phyloP scores from a whole-genome alignment of 352 stramenopile species.

The Phytopythium vexans region DNA sequence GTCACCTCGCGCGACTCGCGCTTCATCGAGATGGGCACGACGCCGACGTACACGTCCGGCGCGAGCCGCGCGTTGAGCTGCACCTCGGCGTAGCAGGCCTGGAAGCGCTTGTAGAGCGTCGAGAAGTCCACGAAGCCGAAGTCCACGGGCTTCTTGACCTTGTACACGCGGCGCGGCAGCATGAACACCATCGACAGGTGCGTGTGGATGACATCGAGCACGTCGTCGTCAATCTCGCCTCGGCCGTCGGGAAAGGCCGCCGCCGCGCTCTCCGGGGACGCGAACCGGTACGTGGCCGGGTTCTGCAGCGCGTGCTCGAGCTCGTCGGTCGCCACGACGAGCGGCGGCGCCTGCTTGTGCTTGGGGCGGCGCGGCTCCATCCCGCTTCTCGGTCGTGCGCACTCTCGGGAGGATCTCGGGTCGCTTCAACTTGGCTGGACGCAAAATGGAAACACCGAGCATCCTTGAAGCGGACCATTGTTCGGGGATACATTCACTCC shows the following conservation, averaged over 20 bases:
- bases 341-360: slow-evolving; percentile 57
- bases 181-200: slow-evolving; percentile 77
- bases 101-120: slow-evolving; percentile 69
- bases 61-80: slow-evolving; percentile 71
- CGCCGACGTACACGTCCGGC: slow-evolving; percentile 58
- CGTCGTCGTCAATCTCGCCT: neutral
- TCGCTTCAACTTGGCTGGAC: slow-evolving; percentile 4
- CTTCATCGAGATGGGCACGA: slow-evolving; percentile 68
- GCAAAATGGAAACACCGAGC: too few species aligned
- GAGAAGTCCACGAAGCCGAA: slow-evolving; percentile 76
- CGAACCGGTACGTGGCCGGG: slow-evolving; percentile 29
- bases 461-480: too few species aligned
- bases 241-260: slow-evolving; percentile 16
- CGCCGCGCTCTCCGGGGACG: slow-evolving; percentile 7
- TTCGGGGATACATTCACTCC: too few species aligned
- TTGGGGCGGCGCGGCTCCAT: slow-evolving; percentile 66
- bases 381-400: neutral
- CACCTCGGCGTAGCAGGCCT: slow-evolving; percentile 65
- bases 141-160: slow-evolving; percentile 74
- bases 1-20: slow-evolving; percentile 43
- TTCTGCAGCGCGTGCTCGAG: slow-evolving; percentile 39
- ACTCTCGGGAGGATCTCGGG: neutral
- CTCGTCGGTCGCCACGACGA: slow-evolving; percentile 37
- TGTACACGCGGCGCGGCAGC: slow-evolving; percentile 57
- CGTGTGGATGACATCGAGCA: slow-evolving; percentile 51